These are phyloP conservation scores for Tolypocladium album DNA, from an alignment of 2,329 filamentous ascomycete species.

Conservation along the genomic window DNA sequence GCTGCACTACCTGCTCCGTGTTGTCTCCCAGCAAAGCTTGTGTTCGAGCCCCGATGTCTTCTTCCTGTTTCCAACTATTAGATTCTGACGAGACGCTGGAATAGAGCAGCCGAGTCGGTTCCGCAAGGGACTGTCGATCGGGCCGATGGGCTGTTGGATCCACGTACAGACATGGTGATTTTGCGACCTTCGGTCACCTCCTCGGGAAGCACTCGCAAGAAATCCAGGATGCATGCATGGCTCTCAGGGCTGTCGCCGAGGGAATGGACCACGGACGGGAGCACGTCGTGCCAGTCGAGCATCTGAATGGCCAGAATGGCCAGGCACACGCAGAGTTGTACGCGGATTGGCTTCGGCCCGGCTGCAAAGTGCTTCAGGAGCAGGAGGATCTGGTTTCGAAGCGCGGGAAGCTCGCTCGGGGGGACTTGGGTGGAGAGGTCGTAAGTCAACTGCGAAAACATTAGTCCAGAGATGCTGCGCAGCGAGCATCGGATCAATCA, in stretches of 20 bases:
- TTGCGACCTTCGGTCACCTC: slow-evolving; percentile 99
- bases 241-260: slow-evolving; percentile 68
- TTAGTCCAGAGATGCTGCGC: not conserved
- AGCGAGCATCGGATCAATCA: not conserved
- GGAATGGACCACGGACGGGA: slow-evolving; percentile 68
- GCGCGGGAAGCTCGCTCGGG: slow-evolving; percentile 57
- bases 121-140: slow-evolving; percentile 19
- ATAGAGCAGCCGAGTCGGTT: slow-evolving; percentile 23
- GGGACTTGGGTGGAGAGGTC: slow-evolving; percentile 81
- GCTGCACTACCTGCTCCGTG: slow-evolving; percentile 71
- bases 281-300: slow-evolving; percentile 88
- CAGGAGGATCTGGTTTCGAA: slow-evolving; percentile 75
- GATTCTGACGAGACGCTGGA: slow-evolving; percentile 22
- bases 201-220: slow-evolving; percentile 91
- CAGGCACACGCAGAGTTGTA: slow-evolving; percentile 89
- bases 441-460: slow-evolving; percentile 68
- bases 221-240: slow-evolving; percentile 85
- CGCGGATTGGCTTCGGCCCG: slow-evolving; percentile 74
- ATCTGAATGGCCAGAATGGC: slow-evolving; percentile 94
- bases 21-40: slow-evolving; percentile 86
- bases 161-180: slow-evolving; percentile 97
- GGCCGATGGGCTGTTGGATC: slow-evolving; percentile 44
- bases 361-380: slow-evolving; percentile 72
- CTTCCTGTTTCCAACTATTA: slow-evolving; percentile 62
- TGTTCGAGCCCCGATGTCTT: slow-evolving; percentile 80